A percentile compares a stretch with the other conserved stretches of the same genome.
phyloP scores from a whole-genome alignment of 1,284 basidiomycete species.

The Flammula alnicola region DNA sequence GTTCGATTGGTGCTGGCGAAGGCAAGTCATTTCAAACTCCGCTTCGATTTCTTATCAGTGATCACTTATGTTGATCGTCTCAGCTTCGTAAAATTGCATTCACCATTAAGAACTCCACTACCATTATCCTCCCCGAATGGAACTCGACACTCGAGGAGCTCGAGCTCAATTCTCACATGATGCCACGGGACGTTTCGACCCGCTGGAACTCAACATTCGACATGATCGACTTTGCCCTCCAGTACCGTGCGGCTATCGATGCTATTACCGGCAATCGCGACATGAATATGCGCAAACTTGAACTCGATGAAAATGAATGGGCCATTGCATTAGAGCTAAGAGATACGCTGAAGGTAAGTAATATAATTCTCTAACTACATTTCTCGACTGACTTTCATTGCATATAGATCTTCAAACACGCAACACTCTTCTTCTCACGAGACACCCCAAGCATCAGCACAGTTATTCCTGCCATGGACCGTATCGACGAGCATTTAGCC shows the following conservation, averaged over 20 bases:
- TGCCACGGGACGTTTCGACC: no score
- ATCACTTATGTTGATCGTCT: not conserved
- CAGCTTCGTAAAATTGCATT: conserved; percentile 15
- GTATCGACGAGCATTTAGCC: conserved; percentile 19
- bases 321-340: not conserved
- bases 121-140: conserved; percentile 13
- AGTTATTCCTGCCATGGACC: conserved; percentile 27
- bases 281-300: conserved; percentile 5
- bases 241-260: conserved; percentile 4
- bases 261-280: conserved; percentile 1
- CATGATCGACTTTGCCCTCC: conserved; percentile 11
- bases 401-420: conserved; percentile 24
- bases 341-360: conserved; percentile 2
- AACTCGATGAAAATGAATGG: conserved; percentile 5
- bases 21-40: not conserved
- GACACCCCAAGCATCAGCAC: conserved; percentile 13
- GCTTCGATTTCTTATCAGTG: not conserved
- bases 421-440: conserved; percentile 22
- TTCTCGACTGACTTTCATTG: not conserved
- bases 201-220: no score
- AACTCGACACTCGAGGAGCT: conserved; percentile 7
- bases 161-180: not conserved
- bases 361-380: not conserved
- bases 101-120: conserved; percentile 14
- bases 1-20: conserved; percentile 1